A percentile compares a stretch with the other conserved stretches of the same genome.
phyloP scores from a whole-genome alignment of 2,329 filamentous ascomycete genomes.

The Hypoxylon sp. region DNA sequence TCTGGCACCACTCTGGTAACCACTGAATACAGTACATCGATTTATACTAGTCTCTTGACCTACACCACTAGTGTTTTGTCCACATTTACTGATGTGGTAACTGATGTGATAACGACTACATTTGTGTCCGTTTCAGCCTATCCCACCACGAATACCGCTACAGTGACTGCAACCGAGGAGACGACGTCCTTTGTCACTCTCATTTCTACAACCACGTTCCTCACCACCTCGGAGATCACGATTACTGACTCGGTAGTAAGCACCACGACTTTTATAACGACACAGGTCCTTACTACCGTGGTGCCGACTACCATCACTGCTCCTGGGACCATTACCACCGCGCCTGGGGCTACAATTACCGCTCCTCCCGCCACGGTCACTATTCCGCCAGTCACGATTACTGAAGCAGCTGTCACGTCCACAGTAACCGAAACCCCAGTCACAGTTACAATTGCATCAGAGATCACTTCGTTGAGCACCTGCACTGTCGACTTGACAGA shows the following conservation, averaged over 20 bases:
- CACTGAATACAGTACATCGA: conserved; percentile 42
- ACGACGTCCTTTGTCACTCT: conserved; percentile 46
- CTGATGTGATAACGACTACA: conserved; percentile 37
- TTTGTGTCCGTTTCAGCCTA: conserved; percentile 36
- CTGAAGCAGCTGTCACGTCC: conserved; percentile 17
- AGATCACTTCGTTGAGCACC: conserved; percentile 50
- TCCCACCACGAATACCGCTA: conserved; percentile 46
- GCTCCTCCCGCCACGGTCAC: conserved; percentile 41
- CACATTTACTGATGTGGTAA: conserved; percentile 30
- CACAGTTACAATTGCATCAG: conserved; percentile 36
- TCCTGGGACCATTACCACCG: conserved; percentile 36
- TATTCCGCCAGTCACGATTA: not conserved
- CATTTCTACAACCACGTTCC: conserved; percentile 45
- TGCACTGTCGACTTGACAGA: conserved; percentile 60
- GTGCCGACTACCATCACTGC: conserved; percentile 42
- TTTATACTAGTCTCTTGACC: conserved; percentile 40
- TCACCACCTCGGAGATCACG: conserved; percentile 45
- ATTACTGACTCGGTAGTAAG: conserved; percentile 49
- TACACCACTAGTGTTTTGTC: conserved; percentile 40
- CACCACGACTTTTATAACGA: conserved; percentile 49
- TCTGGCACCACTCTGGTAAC: conserved; percentile 39
- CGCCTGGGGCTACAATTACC: conserved; percentile 30
- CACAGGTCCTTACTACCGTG: conserved; percentile 43
- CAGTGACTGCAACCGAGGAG: conserved; percentile 43
- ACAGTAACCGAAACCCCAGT: conserved; percentile 13